Evolutionary conservation across 164 flowering plant genomes (phyloP).

Genomic region (Stephania cephalantha): DNA sequence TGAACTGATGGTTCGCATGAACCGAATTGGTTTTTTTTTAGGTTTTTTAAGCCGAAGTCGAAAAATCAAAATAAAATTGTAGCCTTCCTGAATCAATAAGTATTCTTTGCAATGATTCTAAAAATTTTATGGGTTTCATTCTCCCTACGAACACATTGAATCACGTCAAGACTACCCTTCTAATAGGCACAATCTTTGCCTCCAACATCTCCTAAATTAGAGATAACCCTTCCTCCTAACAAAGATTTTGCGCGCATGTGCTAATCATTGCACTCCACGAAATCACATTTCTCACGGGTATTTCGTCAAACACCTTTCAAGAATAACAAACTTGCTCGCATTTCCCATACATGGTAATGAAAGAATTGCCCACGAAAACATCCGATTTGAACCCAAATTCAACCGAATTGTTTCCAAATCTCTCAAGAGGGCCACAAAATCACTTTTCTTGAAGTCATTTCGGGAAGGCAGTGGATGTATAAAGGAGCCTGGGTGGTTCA

Average conservation of each 20-base stretch:
- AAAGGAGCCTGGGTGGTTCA: constrained; percentile 98
- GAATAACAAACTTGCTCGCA: constrained; percentile 11
- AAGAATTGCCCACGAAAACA: constrained; percentile 14
- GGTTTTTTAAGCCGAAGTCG: no score
- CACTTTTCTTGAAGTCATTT: constrained; percentile 57
- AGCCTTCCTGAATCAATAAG: constrained; percentile 6
- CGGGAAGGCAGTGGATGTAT: constrained; percentile 58
- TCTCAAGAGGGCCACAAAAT: no score
- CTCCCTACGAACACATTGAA: constrained; percentile 10
- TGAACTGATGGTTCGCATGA: no score
- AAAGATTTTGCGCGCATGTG: constrained; percentile 8
- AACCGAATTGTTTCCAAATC: neutral
- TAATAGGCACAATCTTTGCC: constrained; percentile 8
- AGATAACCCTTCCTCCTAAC: constrained; percentile 7
- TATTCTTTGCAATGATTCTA: constrained; percentile 3
- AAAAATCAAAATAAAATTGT: neutral
- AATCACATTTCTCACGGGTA: constrained; percentile 13
- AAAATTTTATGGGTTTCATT: constrained; percentile 5
- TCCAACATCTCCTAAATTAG: constrained; percentile 6
- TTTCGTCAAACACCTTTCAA: constrained; percentile 15
- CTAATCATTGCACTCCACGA: constrained; percentile 19
- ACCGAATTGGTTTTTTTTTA: no score
- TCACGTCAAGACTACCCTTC: constrained; percentile 10
- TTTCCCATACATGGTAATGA: constrained; percentile 17
- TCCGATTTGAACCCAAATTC: constrained; percentile 8